Evolutionary conservation across 2,329 filamentous ascomycete genomes (phyloP), one percentile per base, ranked within the genome.

Genomic region (Aspergillus japonicus): DNA sequence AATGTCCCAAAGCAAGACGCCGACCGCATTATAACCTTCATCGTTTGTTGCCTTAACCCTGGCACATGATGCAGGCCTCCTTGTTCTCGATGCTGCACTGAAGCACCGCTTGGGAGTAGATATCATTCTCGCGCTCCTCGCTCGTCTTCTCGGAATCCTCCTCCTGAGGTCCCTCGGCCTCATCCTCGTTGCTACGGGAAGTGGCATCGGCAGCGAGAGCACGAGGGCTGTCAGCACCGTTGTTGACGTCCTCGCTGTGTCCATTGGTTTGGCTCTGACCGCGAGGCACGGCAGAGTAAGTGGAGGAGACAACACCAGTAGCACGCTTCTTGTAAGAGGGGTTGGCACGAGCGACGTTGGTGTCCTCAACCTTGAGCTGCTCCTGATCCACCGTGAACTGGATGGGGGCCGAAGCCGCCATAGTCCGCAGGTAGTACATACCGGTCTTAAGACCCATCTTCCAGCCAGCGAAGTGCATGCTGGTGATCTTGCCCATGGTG

Each of bases 381-480:
- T 96, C 91, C 79, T 99, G 94, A 75, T 99, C 95, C 73, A 99
- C 95, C 4, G 95, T 99, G 83, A 99, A 99, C 79, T 99, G 95
- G 68, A 99, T 99, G 56, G 95, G 95, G 50, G 93, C 92, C 19
- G 93, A 93, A 39, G 95, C 95, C 64, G 95, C 95, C 87, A 96
- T 95, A 51, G 95, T 99, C 71, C 95, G 92, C 69, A 99, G 88
- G 81, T 99, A 99, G 88, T 99, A 99, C 95, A 99, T 98, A 82
- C 95, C 95, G 39, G 95, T 99, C 89, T 99, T 99, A 69, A 99
- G 87, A 73, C 95, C 95, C 67, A 98, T 88, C 85, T 98, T 99
- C 95, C 95, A 99, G 70, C 95, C 95, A 52, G 95, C 87, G 75
- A 99, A 99, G 83, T 99, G 95, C 95, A 99, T 99, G 77, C 90